A percentile compares a stretch with the other conserved stretches of the same genome.
These are phyloP conservation scores for Takashimella koratensis DNA, from an alignment of 1,284 basidiomycete species.

Conservation along the genomic window DNA sequence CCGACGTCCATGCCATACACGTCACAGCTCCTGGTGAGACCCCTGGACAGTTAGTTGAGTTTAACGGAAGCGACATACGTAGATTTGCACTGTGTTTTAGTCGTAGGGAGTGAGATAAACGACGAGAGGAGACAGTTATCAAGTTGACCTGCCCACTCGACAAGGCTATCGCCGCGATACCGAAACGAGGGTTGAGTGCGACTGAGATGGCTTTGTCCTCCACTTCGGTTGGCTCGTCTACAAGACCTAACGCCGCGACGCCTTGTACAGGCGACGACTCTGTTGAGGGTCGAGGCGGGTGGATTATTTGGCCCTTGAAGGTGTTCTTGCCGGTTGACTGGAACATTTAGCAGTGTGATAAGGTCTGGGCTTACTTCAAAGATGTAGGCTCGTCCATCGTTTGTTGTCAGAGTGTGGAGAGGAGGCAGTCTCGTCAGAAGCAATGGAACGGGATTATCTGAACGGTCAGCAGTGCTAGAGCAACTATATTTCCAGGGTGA, in stretches of 20 bases:
- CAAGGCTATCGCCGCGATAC: constrained; percentile 77
- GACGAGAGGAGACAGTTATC: constrained; percentile 50
- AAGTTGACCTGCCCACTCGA: constrained; percentile 56
- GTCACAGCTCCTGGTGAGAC: constrained; percentile 63
- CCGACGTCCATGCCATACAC: constrained; percentile 83
- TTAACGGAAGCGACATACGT: constrained; percentile 9
- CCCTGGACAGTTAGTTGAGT: constrained; percentile 11
- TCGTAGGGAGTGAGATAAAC: constrained; percentile 28
- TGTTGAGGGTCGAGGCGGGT: constrained; percentile 13
- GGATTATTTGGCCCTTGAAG: constrained; percentile 12
- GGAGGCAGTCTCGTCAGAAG: constrained; percentile 27
- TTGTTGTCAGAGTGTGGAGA: constrained; percentile 42
- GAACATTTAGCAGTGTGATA: too few relatives aligned
- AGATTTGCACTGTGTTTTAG: constrained; percentile 42
- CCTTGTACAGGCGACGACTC: background rate
- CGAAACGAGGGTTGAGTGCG: constrained; percentile 78
- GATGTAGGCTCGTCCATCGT: constrained; percentile 48
- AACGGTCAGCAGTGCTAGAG: background rate
- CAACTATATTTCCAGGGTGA: background rate
- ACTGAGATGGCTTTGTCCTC: constrained; percentile 57
- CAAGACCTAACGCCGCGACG: constrained; percentile 18
- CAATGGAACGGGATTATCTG: constrained; percentile 11
- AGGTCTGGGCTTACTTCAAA: background rate
- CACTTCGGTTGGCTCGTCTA: constrained; percentile 53
- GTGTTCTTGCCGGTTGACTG: background rate